Evolutionary conservation across 768 basidiomycete species (phyloP).

Genomic region (Amanita phalloides): DNA sequence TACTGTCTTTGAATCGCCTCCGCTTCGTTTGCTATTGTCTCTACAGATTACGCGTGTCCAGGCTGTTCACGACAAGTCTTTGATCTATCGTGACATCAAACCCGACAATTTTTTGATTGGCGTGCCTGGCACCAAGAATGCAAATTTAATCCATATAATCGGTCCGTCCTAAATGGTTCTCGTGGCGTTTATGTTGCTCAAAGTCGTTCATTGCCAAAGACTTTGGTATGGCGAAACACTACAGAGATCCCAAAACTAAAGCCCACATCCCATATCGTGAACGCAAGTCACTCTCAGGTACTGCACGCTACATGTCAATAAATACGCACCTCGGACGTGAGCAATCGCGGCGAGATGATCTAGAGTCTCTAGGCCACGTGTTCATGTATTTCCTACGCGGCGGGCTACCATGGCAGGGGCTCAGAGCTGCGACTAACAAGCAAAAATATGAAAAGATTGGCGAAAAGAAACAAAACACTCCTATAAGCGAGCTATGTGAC

Average conservation of each 20-base stretch:
- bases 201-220: conserved; percentile 33
- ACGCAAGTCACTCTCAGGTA: conserved; percentile 92
- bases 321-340: conserved; percentile 97
- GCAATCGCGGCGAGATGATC: conserved; percentile 88
- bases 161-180: conserved; percentile 36
- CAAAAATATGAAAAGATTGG: conserved; percentile 99
- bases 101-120: conserved; percentile 99
- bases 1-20: background rate
- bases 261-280: conserved; percentile 99
- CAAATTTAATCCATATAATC: conserved; percentile 81
- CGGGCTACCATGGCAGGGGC: conserved; percentile 95
- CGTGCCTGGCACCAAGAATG: conserved; percentile 82
- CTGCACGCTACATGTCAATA: conserved; percentile 99
- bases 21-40: conserved; percentile 3
- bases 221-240: conserved; percentile 99
- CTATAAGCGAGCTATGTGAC: conserved; percentile 88
- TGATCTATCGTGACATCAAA: conserved; percentile 98
- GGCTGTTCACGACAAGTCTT: conserved; percentile 94
- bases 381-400: conserved; percentile 99
- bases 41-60: conserved; percentile 89
- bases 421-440: conserved; percentile 97
- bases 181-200: conserved; percentile 2
- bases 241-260: conserved; percentile 95
- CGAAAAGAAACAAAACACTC: conserved; percentile 95
- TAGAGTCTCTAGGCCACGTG: conserved; percentile 96